These are phyloP conservation scores for Solanum tarapatanum DNA, from an alignment of 257 asterid species.

Conservation along the genomic window DNA sequence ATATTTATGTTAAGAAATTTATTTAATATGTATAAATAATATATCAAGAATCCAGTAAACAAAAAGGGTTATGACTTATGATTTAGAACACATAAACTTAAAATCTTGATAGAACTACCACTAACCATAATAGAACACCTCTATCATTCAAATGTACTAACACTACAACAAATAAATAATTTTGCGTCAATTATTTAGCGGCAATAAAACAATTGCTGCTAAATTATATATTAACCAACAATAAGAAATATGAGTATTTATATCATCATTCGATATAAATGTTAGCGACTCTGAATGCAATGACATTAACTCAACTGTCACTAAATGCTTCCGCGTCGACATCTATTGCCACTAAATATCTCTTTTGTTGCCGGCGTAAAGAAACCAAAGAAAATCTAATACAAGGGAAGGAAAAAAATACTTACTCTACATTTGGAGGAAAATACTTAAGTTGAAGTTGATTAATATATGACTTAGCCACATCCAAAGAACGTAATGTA, in stretches of 20 bases:
- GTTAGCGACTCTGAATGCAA: not conserved
- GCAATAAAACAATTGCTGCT: not conserved
- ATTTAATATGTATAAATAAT: not conserved
- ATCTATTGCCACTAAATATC: not conserved
- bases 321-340: too few relatives aligned
- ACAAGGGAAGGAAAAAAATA: not conserved
- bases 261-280: too few relatives aligned
- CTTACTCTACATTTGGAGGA: constrained; percentile 24
- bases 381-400: not conserved
- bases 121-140: not conserved
- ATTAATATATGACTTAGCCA: constrained; percentile 1
- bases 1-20: not conserved
- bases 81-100: not conserved
- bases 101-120: not conserved
- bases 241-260: too few relatives aligned
- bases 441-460: not conserved
- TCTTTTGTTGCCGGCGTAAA: not conserved
- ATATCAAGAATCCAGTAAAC: not conserved
- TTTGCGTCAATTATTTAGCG: too few relatives aligned
- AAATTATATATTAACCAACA: too few relatives aligned
- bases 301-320: too few relatives aligned
- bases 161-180: not conserved
- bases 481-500: constrained; percentile 2
- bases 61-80: not conserved
- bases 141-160: not conserved